Base-by-base conservation (phyloP, 352 stramenopile genomes). In the Pythium grandisporangium region DNA sequence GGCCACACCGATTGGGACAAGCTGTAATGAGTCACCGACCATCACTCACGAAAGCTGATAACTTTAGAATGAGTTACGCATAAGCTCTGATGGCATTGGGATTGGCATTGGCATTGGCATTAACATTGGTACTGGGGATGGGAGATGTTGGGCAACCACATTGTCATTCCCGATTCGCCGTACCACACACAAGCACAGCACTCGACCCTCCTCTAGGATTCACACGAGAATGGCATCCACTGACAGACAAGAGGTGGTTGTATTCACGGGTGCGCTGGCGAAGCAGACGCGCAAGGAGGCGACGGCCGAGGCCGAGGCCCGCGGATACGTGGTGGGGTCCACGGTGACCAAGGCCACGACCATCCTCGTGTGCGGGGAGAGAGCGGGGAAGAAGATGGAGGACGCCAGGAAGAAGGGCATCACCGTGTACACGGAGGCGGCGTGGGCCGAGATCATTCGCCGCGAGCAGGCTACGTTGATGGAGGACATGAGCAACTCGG, bases 211-310 rank as follows among this genome's bases (percentile, higher is more conserved):
- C n/a, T n/a, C n/a, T n/a, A n/a, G n/a, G n/a, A n/a, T n/a, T n/a
- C n/a, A n/a, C n/a, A 32, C 27, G 14, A 32, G 27, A 8, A 24
- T 46, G 40, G 38, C 13, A 30, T 12, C 34, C 24, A 57, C 42
- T 41, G 48, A n/a, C n/a, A n/a, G n/a, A n/a, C n/a, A n/a, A n/a
- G n/a, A 48, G 13, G 45, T 64, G 3, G 63, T 83, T 12, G 66
- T 83, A 36, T 83, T 83, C 50, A 75, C 66, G 12, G 66, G 69
- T n/a, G 58, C 51, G 45, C 43, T 82, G 24, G 59, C 51, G 12
- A 48, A 41, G 33, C 63, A 70, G 61, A 56, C 63, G 30, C 61
- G 69, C 22, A 70, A 69, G 34, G 57, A 74, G 16, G 66, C 51
- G 11, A 43, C 41, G 0, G 45, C 45, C 0, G 43, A 66, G 39